Evolutionary conservation across 352 stramenopile genomes (phyloP), one percentile per base, ranked within the genome.

Genomic region (Globisporangium paddicum): DNA sequence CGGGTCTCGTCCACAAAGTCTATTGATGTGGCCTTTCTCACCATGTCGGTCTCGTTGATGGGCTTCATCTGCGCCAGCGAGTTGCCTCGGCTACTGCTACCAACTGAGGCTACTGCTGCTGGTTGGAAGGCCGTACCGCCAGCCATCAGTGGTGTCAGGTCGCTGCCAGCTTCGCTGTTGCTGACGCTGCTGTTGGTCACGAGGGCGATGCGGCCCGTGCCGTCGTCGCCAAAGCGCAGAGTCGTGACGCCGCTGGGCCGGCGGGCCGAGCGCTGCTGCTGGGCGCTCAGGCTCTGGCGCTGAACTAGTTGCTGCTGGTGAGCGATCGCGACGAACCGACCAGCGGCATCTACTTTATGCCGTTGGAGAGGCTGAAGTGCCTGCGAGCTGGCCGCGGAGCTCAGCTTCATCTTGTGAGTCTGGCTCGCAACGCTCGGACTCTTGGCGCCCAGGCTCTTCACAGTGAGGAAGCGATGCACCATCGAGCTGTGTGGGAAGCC

Each of bases 231-330:
- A 21, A 79, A 77, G 2, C 51, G 54, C 21, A 75, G 58, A 0
- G 71, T 62, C 16, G 51, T 62, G n/a, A 77, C 61, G 23, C 63
- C 55, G 63, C 71, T 77, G 9, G 68, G 55, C 1, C 64, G 65
- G 8, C 63, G 58, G 18, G 72, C 55, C 58, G 58, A 25, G 41
- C 51, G 64, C 0, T 51, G 19, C 8, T 38, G 34, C 38, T 44
- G 38, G 16, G 38, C 38, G 21, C 16, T 44, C 5, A 44, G 21
- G 38, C 38, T 44, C 16, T 44, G 38, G 38, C 45, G 32, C 26
- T 45, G 47, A 3, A 69, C 35, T 21, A 69, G 56, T 16, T 77
- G 59, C 25, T 67, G 49, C 32, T 58, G 58, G 40, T 46, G 23
- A 8, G 49, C 50, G 7, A 32, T 48, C 1, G 50, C 37, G 2